These are phyloP conservation scores for Microsporum audouinii DNA, from an alignment of 2,329 filamentous ascomycete species.

Conservation along the genomic window DNA sequence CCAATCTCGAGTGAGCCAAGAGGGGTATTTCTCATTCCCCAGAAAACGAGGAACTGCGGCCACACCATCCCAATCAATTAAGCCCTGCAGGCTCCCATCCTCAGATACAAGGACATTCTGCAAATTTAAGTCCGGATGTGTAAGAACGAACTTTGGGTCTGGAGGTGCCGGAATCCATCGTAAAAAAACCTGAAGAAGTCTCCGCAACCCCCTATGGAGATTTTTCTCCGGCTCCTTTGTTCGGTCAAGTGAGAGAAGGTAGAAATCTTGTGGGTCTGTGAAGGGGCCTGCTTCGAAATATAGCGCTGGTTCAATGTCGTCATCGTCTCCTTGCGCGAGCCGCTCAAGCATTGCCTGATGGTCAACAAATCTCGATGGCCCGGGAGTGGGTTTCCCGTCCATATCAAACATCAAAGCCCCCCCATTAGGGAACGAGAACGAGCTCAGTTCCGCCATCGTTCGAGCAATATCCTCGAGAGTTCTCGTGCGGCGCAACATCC, in stretches of 20 bases:
- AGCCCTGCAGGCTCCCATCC: conserved; percentile 8
- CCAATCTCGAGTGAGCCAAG: conserved; percentile 14
- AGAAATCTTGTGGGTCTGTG: conserved; percentile 7
- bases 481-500: conserved; percentile 4
- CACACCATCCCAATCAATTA: conserved; percentile 14
- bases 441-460: conserved; percentile 6
- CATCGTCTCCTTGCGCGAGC: background rate
- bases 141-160: conserved; percentile 7
- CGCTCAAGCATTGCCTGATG: conserved; percentile 4
- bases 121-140: conserved; percentile 8
- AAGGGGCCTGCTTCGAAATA: conserved; percentile 9
- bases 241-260: conserved; percentile 8
- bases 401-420: conserved; percentile 7
- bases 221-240: conserved; percentile 2
- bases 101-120: conserved; percentile 9
- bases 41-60: conserved; percentile 7
- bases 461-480: conserved; percentile 6
- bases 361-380: conserved; percentile 8
- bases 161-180: conserved; percentile 5
- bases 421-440: conserved; percentile 5
- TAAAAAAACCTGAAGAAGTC: conserved; percentile 5
- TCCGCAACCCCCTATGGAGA: conserved; percentile 5
- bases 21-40: conserved; percentile 11
- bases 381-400: conserved; percentile 5
- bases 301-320: conserved; percentile 5